Evolutionary conservation across 2,329 filamentous ascomycete species (phyloP), one percentile per base, ranked within the genome.

Genomic region (Phyllosticta ampelicida): DNA sequence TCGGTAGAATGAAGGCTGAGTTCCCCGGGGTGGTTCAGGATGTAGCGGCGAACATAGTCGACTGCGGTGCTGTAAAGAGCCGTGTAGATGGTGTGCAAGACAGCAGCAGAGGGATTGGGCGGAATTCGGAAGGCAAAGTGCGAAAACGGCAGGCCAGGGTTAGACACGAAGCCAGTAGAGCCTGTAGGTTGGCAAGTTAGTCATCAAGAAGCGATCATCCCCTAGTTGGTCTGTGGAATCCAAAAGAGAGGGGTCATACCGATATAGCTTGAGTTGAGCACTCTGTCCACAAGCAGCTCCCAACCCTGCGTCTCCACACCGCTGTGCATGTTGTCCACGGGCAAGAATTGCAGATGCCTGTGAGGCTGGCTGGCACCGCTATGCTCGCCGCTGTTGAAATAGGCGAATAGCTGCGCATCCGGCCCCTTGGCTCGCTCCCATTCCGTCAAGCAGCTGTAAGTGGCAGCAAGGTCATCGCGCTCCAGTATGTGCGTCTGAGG

Each of bases 301-400:
- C 79, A 82, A n/a, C 62, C 61, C 5, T 67, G 65, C 13, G 70
- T 67, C 28, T 70, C 63, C 10, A 67, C 82, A 11, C 78, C 77
- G 36, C 73, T 76, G 44, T 48, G 49, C 85, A 89, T 89, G 18
- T 76, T 72, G 8, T 80, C 76, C 0, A 88, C 77, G 0, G 85
- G 85, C 3, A 90, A 70, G n/a, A 89, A 77, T 68, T 90, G 86
- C 23, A 90, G 70, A 65, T 90, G 86, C 3, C 86, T 72, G 66
- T 89, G 86, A 11, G 86, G 80, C 67, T 90, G 86, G 62, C 83
- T 86, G 1, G 86, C 85, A 2, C 86, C 86, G 4, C 84, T 87
- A 65, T 85, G 78, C 10, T 77, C 69, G 1, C 86, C 86, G 29
- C 81, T 84, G 70, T 89, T 90, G 77, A 86, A 88, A 66, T 87